Conservation (phyloP, 2,329 filamentous ascomycete genomes). For the Fusarium secorum region DNA sequence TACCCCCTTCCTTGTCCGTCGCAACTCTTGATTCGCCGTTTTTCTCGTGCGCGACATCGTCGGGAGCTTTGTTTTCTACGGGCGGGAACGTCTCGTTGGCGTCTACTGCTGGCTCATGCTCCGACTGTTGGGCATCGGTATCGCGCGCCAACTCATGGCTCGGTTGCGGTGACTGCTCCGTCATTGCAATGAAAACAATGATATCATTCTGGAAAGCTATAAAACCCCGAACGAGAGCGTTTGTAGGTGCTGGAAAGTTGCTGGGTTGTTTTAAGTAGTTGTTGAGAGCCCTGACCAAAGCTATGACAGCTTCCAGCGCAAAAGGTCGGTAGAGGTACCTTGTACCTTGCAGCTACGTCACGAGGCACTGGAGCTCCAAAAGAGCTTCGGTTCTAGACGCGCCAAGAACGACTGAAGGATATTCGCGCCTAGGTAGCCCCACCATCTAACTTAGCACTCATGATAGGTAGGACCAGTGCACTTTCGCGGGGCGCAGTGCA, state of each 20-base stretch:
- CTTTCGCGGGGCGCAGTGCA: constrained; percentile 23
- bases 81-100: constrained; percentile 7
- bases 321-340: constrained; percentile 26
- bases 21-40: constrained; percentile 50
- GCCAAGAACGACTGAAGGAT: constrained; percentile 20
- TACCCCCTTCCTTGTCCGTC: background rate
- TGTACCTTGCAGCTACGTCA: constrained; percentile 46
- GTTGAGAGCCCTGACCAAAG: constrained; percentile 26
- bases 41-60: constrained; percentile 43
- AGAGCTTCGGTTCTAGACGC: constrained; percentile 26
- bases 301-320: constrained; percentile 38
- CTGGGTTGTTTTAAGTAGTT: background rate
- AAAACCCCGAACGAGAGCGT: constrained; percentile 18
- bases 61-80: background rate
- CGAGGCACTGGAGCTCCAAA: constrained; percentile 29
- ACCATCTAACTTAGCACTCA: constrained; percentile 12
- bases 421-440: constrained; percentile 32
- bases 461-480: constrained; percentile 25
- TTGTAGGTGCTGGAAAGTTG: constrained; percentile 16
- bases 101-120: constrained; percentile 30
- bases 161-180: constrained; percentile 50
- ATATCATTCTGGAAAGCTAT: constrained; percentile 43
- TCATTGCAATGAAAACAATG: constrained; percentile 49
- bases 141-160: constrained; percentile 40
- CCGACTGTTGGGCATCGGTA: constrained; percentile 24